Evolutionary conservation across 202 grass and related monocot genomes (phyloP).

Genomic region (Tripidium arundinaceum): DNA sequence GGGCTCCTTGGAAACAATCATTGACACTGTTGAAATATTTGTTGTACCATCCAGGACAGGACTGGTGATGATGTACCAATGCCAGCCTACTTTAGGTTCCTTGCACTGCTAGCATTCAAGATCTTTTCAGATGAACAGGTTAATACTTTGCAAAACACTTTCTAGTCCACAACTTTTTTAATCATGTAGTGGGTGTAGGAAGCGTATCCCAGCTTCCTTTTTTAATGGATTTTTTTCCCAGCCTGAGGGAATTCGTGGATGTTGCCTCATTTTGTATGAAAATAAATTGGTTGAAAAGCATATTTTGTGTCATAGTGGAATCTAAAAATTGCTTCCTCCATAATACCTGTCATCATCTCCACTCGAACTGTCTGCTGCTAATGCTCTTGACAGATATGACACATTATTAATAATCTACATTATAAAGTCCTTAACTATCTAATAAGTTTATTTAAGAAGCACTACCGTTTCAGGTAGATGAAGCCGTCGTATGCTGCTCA

Average conservation of each 20-base stretch:
- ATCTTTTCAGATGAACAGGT: constrained; percentile 93
- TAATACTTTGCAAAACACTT: constrained; percentile 23
- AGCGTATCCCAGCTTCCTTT: constrained; percentile 15
- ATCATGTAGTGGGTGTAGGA: constrained; percentile 8
- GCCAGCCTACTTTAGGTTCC: constrained; percentile 91
- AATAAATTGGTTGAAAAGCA: neutral
- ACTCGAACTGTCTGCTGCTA: neutral
- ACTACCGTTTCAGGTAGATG: neutral
- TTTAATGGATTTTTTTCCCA: constrained; percentile 24
- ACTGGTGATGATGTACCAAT: constrained; percentile 64
- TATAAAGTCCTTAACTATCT: constrained; percentile 3
- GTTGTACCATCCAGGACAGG: constrained; percentile 45
- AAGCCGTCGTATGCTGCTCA: neutral
- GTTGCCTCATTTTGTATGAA: neutral
- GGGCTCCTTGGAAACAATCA: neutral
- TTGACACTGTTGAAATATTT: constrained; percentile 12
- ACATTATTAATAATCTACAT: neutral
- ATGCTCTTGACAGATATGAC: neutral
- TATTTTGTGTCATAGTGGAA: neutral
- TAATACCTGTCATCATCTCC: constrained; percentile 12
- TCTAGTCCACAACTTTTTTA: neutral
- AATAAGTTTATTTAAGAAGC: constrained; percentile 23
- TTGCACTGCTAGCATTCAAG: constrained; percentile 89
- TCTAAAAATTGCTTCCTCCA: neutral
- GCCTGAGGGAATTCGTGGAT: neutral